phyloP scores from a whole-genome alignment of 148 eudicot genomes.

The Fallopia convolvulus region DNA sequence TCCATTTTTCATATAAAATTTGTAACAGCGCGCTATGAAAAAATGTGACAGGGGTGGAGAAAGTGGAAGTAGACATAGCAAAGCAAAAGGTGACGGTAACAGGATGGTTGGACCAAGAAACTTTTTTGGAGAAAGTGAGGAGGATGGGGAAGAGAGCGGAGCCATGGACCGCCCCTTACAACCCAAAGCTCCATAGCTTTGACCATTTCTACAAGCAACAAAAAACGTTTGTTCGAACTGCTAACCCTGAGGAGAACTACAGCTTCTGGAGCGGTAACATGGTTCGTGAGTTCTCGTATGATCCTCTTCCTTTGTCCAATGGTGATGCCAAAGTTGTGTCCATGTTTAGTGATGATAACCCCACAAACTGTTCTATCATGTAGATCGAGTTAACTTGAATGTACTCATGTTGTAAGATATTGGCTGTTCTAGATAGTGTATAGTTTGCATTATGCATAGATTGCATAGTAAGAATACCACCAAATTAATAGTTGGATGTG shows the following conservation, averaged over 20 bases:
- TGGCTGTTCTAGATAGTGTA: too few species aligned
- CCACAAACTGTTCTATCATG: conserved; percentile 2
- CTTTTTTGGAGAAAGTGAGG: not conserved
- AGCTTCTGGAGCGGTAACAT: not conserved
- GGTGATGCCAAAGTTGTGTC: not conserved
- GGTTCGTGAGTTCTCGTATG: conserved; percentile 2
- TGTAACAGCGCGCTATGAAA: not conserved
- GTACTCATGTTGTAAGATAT: not conserved
- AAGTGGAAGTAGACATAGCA: not conserved
- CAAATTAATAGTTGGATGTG: too few species aligned
- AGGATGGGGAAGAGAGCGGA: conserved; percentile 11
- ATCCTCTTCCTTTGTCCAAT: not conserved
- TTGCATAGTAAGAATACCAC: too few species aligned
- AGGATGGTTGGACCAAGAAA: not conserved
- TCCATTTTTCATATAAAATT: not conserved
- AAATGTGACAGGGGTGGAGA: not conserved
- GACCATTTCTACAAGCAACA: conserved; percentile 9
- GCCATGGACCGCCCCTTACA: conserved; percentile 5
- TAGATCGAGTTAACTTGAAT: not conserved
- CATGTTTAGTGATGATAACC: not conserved
- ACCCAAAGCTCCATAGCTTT: not conserved
- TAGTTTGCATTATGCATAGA: too few species aligned
- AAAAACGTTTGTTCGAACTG: not conserved
- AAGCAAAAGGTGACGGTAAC: conserved; percentile 2
- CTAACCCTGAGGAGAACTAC: not conserved